Evolutionary conservation across 108 stramenopile genomes (phyloP), one percentile per base, ranked within the genome.

Genomic region (Nannochloropsis salina): DNA sequence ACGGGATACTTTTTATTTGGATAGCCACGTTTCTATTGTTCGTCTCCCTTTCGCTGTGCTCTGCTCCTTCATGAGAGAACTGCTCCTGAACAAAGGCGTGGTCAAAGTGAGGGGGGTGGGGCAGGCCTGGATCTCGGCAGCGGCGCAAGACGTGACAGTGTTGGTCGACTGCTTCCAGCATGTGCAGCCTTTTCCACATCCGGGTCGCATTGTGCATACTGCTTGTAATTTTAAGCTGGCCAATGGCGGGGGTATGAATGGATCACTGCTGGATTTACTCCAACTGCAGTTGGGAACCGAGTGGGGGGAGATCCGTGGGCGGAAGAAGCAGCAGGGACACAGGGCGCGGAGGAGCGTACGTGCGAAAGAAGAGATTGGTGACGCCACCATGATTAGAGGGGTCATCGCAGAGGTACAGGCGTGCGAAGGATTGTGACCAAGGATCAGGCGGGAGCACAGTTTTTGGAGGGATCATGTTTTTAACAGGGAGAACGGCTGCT

Each of bases 61-160:
- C 61, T 74, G 61, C 6, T 74, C 61, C n/a, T 74, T 74, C n/a
- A 15, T 74, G 20, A 15, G 61, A n/a, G 61, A 74, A n/a, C 15
- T 74, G 61, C 20, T n/a, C 61, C 15, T n/a, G 61, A 74, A 74
- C 61, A n/a, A 74, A 0, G 61, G 61, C 15, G 15, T 74, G n/a
- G 8, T 74, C 61, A 74, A 74, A 74, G 2, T 74, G 61, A 74
- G 61, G 61, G 61, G 61, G 4, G 61, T 74, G n/a, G 61, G 61
- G n/a, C 61, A 74, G 61, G 61, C 61, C 15, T 74, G 15, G 61
- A n/a, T 74, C 61, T 74, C 61, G 8, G 61, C 61, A 74, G 61
- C 61, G n/a, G 61, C 61, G 61, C 61, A 74, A 74, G 61, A 74
- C n/a, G 61, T 74, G 61, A 74, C 61, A 74, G 61, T 74, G 61